phyloP scores from a whole-genome alignment of 129 eudicot genomes.

The Gnaphalium uliginosum region DNA sequence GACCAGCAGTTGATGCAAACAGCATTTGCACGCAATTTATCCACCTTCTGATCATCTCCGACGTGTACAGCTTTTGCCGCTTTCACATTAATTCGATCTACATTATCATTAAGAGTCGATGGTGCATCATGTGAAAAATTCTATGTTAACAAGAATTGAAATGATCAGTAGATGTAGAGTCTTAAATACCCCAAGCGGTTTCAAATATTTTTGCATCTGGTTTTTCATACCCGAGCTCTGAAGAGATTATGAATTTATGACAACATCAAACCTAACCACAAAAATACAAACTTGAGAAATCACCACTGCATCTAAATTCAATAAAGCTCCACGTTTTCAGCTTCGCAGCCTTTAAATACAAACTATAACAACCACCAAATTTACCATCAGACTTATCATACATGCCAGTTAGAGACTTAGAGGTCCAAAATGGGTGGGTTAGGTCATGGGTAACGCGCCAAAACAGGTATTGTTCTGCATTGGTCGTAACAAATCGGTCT shows the following conservation, averaged over 20 bases:
- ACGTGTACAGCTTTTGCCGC: slow-evolving; percentile 76
- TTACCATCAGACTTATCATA: not conserved
- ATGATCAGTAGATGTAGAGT: not conserved
- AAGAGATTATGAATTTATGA: slow-evolving; percentile 52
- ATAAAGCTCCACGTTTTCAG: not conserved
- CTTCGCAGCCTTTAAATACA: too few species aligned
- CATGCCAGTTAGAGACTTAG: not conserved
- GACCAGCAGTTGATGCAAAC: slow-evolving; percentile 86
- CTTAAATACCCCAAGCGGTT: slow-evolving; percentile 69
- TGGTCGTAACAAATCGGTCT: too few species aligned
- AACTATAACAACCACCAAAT: too few species aligned
- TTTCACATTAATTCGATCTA: slow-evolving; percentile 65
- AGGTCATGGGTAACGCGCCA: too few species aligned
- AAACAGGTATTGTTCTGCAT: too few species aligned
- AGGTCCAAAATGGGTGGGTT: too few species aligned
- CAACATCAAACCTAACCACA: slow-evolving; percentile 80
- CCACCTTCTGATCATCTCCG: slow-evolving; percentile 83
- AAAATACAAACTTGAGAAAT: too few species aligned
- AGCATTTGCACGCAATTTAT: slow-evolving; percentile 76
- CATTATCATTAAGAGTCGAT: slow-evolving; percentile 25
- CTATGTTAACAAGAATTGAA: not conserved
- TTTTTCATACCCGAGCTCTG: slow-evolving; percentile 91
- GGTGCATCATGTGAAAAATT: not conserved
- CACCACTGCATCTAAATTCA: not conserved
- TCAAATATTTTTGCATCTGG: slow-evolving; percentile 81